These are phyloP conservation scores for Fusarium sp. DNA, from an alignment of 2,329 filamentous ascomycete genomes.

Conservation along the genomic window DNA sequence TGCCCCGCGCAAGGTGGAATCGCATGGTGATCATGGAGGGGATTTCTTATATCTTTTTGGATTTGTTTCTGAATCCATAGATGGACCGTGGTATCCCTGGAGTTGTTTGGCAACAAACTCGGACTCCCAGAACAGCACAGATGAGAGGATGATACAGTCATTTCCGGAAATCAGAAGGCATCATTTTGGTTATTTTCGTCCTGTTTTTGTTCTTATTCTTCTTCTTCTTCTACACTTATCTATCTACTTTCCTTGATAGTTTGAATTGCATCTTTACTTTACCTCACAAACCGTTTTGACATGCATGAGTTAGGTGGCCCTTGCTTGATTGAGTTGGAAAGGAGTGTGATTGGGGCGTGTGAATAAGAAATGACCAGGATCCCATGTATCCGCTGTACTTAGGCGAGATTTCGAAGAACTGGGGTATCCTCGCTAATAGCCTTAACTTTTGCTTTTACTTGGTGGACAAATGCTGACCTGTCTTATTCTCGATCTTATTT, in stretches of 20 bases:
- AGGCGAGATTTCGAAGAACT: constrained; percentile 23
- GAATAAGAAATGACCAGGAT: constrained; percentile 25
- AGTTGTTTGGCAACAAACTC: constrained; percentile 28
- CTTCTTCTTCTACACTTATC: constrained; percentile 16
- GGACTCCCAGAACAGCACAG: constrained; percentile 34
- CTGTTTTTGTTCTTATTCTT: not conserved
- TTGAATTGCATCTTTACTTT: constrained; percentile 18
- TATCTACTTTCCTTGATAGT: constrained; percentile 25
- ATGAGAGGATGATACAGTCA: constrained; percentile 36
- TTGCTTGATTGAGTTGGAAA: constrained; percentile 16
- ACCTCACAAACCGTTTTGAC: not conserved
- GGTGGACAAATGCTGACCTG: constrained; percentile 1
- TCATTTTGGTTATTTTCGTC: constrained; percentile 2
- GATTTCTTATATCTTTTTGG: constrained; percentile 16
- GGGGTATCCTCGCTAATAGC: constrained; percentile 7
- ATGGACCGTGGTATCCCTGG: constrained; percentile 32
- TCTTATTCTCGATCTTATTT: not conserved
- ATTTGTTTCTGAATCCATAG: constrained; percentile 25
- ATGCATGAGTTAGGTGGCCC: constrained; percentile 10
- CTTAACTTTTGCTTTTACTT: constrained; percentile 1
- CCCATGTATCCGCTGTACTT: constrained; percentile 1
- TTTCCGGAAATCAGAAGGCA: constrained; percentile 22
- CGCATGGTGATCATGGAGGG: not conserved
- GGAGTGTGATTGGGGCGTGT: constrained; percentile 21
- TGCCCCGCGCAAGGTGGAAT: not conserved